Conservation (phyloP, 2,329 filamentous ascomycete species). For the Ophiocordyceps polyrhachis-furcata region DNA sequence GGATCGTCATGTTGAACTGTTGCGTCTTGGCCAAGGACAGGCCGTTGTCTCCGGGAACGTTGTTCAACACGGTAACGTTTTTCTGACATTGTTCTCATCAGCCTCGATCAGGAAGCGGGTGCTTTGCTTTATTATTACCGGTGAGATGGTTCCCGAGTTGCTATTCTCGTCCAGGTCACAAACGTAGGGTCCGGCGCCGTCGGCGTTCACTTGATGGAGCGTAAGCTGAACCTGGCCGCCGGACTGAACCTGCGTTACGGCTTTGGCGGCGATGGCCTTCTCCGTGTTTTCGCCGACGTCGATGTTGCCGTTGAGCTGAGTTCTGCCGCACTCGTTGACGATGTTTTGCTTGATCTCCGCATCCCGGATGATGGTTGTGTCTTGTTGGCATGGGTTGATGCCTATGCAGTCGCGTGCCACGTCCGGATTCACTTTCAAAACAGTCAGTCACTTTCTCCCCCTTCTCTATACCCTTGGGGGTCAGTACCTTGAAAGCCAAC, state of each 20-base stretch:
- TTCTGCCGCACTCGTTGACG: constrained; percentile 44
- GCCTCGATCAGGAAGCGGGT: background rate
- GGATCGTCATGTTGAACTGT: constrained; percentile 36
- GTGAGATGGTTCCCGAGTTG: constrained; percentile 14
- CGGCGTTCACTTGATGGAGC: constrained; percentile 4
- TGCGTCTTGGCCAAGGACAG: constrained; percentile 35
- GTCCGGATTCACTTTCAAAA: background rate
- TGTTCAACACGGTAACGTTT: constrained; percentile 33
- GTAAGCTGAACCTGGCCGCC: constrained; percentile 20
- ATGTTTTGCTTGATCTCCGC: constrained; percentile 31
- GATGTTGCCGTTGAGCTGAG: constrained; percentile 40
- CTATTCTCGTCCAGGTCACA: constrained; percentile 33
- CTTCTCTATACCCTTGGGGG: no score
- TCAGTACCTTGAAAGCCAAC: background rate
- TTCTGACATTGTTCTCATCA: constrained; percentile 1
- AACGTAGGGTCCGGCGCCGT: constrained; percentile 24
- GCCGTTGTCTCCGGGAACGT: constrained; percentile 39
- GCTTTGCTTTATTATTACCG: no score
- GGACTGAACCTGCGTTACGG: constrained; percentile 29
- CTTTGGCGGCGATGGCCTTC: constrained; percentile 23
- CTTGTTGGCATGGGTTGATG: constrained; percentile 47
- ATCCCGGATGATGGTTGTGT: constrained; percentile 43
- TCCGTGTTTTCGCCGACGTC: constrained; percentile 38
- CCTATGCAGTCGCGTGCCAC: constrained; percentile 32
- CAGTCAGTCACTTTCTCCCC: no score